These are phyloP conservation scores for Amanita subjunquillea DNA, from an alignment of 768 basidiomycete genomes.

Conservation along the genomic window DNA sequence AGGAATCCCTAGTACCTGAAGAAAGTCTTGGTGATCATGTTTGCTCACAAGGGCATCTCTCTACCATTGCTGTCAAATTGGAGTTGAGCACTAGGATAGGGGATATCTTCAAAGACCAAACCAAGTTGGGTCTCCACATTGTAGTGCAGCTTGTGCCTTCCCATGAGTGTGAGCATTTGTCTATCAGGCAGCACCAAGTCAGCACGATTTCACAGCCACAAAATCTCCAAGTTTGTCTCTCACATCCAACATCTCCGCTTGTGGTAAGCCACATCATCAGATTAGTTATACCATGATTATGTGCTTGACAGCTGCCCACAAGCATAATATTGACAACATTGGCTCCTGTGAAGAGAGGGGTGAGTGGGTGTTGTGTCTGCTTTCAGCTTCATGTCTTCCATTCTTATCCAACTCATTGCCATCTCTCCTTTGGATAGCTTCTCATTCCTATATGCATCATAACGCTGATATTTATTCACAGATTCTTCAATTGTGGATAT, in stretches of 20 bases:
- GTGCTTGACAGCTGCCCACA: not conserved
- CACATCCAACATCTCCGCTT: not conserved
- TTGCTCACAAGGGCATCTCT: too few species aligned
- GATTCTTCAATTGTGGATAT: constrained; percentile 1
- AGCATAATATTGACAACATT: not conserved
- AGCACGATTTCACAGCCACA: not conserved
- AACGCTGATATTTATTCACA: not conserved
- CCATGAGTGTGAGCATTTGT: too few species aligned
- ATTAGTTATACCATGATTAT: not conserved
- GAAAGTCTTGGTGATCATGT: too few species aligned
- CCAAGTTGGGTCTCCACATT: too few species aligned
- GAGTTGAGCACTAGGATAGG: too few species aligned
- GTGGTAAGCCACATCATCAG: not conserved
- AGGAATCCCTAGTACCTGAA: too few species aligned
- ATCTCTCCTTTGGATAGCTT: not conserved
- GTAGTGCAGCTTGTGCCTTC: too few species aligned
- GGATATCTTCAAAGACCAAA: too few species aligned
- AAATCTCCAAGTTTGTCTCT: not conserved
- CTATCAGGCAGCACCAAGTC: not conserved
- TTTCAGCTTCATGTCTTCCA: not conserved
- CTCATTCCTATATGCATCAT: constrained; percentile 1
- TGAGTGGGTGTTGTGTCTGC: not conserved
- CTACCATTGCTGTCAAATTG: too few species aligned
- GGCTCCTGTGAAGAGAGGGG: not conserved
- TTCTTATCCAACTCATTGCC: not conserved